Base-by-base conservation (phyloP, 352 stramenopile genomes). In the Aphanomyces invadans region DNA sequence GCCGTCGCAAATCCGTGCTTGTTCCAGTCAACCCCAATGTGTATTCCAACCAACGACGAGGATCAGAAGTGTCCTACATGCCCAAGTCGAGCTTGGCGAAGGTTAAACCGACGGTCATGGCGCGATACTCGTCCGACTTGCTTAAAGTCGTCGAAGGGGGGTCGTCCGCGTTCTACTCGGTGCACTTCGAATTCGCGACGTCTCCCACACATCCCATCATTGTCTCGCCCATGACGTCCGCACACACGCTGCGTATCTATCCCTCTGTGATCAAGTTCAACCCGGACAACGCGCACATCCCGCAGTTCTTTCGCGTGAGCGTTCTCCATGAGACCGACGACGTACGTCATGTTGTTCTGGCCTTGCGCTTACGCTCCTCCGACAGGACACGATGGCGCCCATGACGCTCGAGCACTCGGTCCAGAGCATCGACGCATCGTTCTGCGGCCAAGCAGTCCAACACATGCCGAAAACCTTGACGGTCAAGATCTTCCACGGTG, bases 221-320 rank as follows among this genome's bases (percentile, higher is more conserved):
- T 12, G 26, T 67, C 23, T 57, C 60, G 32, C 60, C 60, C 3
- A 32, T 49, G 25, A 55, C n/a, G 9, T 3, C 23, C 11, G 48
- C 60, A 12, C 49, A 49, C 44, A 39, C 11, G 10, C 23, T 67
- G 19, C 48, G 48, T 9, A 48, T 57, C 2, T 67, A 67, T 31
- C 60, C 60, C 4, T 57, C 60, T 33, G 49, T 67, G 60, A 31
- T 67, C 25, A 39, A 57, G 19, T 67, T 67, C 32, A 56, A 19
- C 17, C 60, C 60, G 17, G 60, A 67, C 12, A 57, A 25, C 10
- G 60, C 60, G 21, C 60, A 67, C 28, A 10, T 49, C n/a, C 60
- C 60, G 11, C 60, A 67, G 32, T 67, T 59, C 42, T 67, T 67
- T 39, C 60, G 60, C 23, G 60, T 67, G 4, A 67, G n/a, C 2